Conservation (phyloP, 1,284 basidiomycete genomes). For the Leccinum cinnamomeum region DNA sequence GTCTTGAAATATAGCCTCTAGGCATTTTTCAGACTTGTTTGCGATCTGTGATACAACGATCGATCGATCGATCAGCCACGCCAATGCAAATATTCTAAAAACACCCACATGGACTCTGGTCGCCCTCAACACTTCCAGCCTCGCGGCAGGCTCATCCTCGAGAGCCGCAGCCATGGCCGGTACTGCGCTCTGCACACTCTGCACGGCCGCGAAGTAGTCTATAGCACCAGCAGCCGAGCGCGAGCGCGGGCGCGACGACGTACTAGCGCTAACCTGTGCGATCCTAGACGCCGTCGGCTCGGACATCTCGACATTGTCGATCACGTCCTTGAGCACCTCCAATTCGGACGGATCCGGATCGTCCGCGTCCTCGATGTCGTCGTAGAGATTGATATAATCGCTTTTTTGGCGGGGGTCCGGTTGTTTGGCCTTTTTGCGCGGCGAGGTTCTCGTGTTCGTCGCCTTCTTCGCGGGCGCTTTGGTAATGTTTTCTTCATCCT, state of each 20-base stretch:
- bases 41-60: constrained; percentile 17
- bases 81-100: background rate
- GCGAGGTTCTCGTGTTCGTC: constrained; percentile 7
- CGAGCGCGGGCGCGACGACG: constrained; percentile 9
- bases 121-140: constrained; percentile 22
- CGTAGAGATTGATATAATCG: constrained; percentile 23
- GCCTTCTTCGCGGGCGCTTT: constrained; percentile 29
- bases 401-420: background rate
- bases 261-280: constrained; percentile 7
- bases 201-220: background rate
- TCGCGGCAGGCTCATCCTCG: constrained; percentile 17
- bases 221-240: background rate
- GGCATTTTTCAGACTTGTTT: background rate
- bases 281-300: constrained; percentile 10
- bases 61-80: background rate
- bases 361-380: constrained; percentile 35
- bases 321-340: constrained; percentile 18
- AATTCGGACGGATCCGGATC: constrained; percentile 21
- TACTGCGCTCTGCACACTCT: background rate
- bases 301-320: constrained; percentile 5
- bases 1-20: constrained; percentile 20
- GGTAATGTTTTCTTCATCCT: constrained; percentile 9
- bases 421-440: constrained; percentile 24
- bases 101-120: constrained; percentile 20
- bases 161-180: background rate